phyloP scores from a whole-genome alignment of 495 filamentous ascomycete genomes.

The Viridothelium virens region DNA sequence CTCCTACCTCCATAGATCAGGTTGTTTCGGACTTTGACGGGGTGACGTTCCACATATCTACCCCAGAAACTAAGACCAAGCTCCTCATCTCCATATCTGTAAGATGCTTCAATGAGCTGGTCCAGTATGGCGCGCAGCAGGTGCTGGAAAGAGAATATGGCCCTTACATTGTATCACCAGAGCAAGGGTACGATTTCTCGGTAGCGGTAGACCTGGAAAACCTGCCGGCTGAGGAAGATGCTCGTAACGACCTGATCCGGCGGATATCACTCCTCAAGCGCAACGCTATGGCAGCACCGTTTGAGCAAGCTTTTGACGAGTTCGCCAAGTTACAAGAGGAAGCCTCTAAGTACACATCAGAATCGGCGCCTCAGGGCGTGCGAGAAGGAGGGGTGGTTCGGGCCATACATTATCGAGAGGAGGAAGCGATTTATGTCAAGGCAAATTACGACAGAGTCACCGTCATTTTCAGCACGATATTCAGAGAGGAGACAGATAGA shows the following conservation, averaged over 20 bases:
- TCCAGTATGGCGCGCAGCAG: constrained; percentile 83
- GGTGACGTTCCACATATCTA: constrained; percentile 95
- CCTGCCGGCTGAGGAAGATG: constrained; percentile 71
- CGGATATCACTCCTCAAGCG: constrained; percentile 85
- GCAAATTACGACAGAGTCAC: constrained; percentile 94
- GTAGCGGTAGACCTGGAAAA: constrained; percentile 79
- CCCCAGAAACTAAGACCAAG: constrained; percentile 82
- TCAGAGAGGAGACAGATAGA: constrained; percentile 92
- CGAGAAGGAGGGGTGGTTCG: constrained; percentile 85
- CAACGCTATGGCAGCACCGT: constrained; percentile 96
- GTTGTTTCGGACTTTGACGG: constrained; percentile 97
- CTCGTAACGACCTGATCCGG: constrained; percentile 71
- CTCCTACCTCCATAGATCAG: constrained; percentile 86
- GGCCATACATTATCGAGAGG: constrained; percentile 95
- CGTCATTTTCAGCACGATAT: constrained; percentile 97
- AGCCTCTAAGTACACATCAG: constrained; percentile 80
- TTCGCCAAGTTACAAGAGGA: constrained; percentile 77
- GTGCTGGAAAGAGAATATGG: constrained; percentile 94
- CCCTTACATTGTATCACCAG: constrained; percentile 75
- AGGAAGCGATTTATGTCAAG: constrained; percentile 99
- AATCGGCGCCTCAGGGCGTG: constrained; percentile 83
- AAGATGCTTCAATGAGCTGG: constrained; percentile 86
- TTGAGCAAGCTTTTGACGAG: constrained; percentile 92
- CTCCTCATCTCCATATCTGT: constrained; percentile 89
- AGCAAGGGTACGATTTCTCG: constrained; percentile 91